Evolutionary conservation across 2,329 filamentous ascomycete species (phyloP).

Genomic region (Raffaelea deltoideospora): DNA sequence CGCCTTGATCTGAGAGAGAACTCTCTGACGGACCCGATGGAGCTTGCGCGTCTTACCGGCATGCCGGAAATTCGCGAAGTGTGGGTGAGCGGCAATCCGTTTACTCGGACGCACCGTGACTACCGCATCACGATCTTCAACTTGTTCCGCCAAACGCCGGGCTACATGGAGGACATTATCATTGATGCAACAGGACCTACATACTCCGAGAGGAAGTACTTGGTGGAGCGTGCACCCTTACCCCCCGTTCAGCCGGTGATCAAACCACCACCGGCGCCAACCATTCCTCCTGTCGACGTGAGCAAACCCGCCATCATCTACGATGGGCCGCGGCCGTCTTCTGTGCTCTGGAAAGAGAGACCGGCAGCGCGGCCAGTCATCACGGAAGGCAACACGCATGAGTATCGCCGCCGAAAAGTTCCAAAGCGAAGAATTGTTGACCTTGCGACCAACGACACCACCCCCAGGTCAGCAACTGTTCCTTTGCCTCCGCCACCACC

Average conservation of each 20-base stretch:
- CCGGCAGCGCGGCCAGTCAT: slow-evolving; percentile 35
- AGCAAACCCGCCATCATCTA: slow-evolving; percentile 51
- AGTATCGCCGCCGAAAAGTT: slow-evolving; percentile 43
- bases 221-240: slow-evolving; percentile 69
- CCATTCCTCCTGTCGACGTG: slow-evolving; percentile 47
- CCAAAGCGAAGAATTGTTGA: slow-evolving; percentile 51
- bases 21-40: slow-evolving; percentile 73
- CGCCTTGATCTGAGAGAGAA: slow-evolving; percentile 87
- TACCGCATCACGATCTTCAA: slow-evolving; percentile 93
- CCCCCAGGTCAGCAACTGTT: slow-evolving; percentile 1
- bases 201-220: slow-evolving; percentile 71
- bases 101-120: slow-evolving; percentile 70
- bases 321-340: slow-evolving; percentile 30
- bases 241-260: slow-evolving; percentile 64
- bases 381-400: slow-evolving; percentile 42
- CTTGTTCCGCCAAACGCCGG: slow-evolving; percentile 77
- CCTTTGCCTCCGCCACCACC: too few relatives aligned
- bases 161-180: slow-evolving; percentile 77
- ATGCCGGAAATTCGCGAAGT: slow-evolving; percentile 87
- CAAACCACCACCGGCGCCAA: slow-evolving; percentile 44
- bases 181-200: slow-evolving; percentile 74
- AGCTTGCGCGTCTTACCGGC: slow-evolving; percentile 75
- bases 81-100: slow-evolving; percentile 85
- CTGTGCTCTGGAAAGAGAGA: slow-evolving; percentile 44
- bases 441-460: slow-evolving; percentile 36